Percentiles rank a stretch among this genome's conserved stretches.
These are phyloP conservation scores for Picea glauca DNA, from an alignment of 75 land plant genomes.

Conservation along the genomic window DNA sequence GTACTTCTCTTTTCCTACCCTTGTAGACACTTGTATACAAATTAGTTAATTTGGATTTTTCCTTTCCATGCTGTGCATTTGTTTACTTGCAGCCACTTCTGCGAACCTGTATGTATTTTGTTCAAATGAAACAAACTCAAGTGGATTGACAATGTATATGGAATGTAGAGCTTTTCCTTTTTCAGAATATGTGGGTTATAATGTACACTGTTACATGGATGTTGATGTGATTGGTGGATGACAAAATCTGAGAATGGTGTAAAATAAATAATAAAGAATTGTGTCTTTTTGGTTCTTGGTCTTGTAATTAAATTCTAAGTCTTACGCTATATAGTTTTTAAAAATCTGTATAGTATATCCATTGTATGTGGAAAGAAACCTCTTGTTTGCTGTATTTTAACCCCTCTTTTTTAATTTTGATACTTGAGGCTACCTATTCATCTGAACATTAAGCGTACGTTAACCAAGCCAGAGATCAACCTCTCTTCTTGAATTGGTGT, in stretches of 20 bases:
- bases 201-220: neutral
- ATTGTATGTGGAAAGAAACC: too few species aligned
- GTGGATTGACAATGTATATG: neutral
- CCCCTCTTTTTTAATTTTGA: too few species aligned
- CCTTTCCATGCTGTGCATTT: neutral
- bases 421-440: too few species aligned
- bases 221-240: neutral
- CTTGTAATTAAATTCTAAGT: too few species aligned
- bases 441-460: too few species aligned
- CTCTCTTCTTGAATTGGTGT: too few species aligned
- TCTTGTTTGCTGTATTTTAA: too few species aligned
- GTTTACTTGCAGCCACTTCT: neutral
- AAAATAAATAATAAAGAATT: neutral
- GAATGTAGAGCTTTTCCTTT: neutral
- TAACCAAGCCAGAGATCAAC: too few species aligned
- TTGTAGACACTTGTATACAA: neutral
- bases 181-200: neutral
- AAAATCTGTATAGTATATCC: too few species aligned
- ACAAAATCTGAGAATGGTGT: neutral
- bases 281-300: too few species aligned
- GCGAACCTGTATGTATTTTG: neutral
- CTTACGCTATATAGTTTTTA: too few species aligned
- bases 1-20: constrained; percentile 8
- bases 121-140: neutral
- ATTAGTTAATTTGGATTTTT: neutral